Evolutionary conservation across 2,329 filamentous ascomycete genomes (phyloP), one percentile per base, ranked within the genome.

Genomic region (Sclerotinia subarctica): DNA sequence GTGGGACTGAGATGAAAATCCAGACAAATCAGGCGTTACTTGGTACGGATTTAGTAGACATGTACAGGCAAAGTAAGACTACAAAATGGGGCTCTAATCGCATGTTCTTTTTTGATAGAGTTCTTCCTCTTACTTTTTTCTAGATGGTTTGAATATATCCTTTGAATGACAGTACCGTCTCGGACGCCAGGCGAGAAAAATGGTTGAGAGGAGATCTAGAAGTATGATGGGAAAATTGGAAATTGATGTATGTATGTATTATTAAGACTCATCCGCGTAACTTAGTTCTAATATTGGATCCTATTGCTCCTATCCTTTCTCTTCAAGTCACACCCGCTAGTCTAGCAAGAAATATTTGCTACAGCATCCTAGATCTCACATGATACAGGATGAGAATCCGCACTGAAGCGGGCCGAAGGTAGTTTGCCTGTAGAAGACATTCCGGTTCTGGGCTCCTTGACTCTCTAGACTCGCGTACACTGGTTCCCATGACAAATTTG

Each of bases 251-350:
- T 19, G 6, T 11, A 59, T 74, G 32, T 35, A 35, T 8, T 5
- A 8, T 56, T 64, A 85, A 82, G 71, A 88, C 87, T 24, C 88
- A 75, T 69, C 86, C 86, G 73, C 86, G 87, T 2, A 88, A 76
- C 75, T 88, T 84, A 0, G 84, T 84, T 5, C 75, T 76, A 1
- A 87, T 75, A 8, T 79, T 79, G 6, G 0, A 70, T 57, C 79
- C 6, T 0, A 70, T 54, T 70, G 67, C 42, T 72, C 67, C 13
- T 58, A 72, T 5, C 73, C 69, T 1, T 71, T 77, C 0, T 79
- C 78, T 1, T 59, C 3, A n/a, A n/a, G n/a, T n/a, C n/a, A n/a
- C n/a, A n/a, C n/a, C n/a, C n/a, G n/a, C n/a, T n/a, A n/a, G n/a
- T n/a, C n/a, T n/a, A n/a, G n/a, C n/a, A n/a, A n/a, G n/a, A n/a